Percentiles rank a stretch among this genome's conserved stretches.
phyloP scores from a whole-genome alignment of 108 stramenopile species.

The Cyclotella sp. region DNA sequence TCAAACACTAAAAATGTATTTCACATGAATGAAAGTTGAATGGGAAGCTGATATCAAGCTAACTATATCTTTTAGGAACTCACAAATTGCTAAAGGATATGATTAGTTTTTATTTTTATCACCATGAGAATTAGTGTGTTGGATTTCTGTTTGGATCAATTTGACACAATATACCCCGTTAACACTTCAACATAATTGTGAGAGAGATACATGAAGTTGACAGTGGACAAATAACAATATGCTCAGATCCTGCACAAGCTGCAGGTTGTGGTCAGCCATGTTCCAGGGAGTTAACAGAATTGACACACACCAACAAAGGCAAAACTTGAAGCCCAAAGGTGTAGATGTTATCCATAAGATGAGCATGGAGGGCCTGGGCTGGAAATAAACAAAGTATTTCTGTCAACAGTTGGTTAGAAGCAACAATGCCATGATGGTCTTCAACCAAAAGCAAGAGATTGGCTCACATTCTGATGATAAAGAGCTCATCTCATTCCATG shows the following conservation, averaged over 20 bases:
- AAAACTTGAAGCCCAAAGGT: slow-evolving; percentile 46
- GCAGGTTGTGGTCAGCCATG: slow-evolving; percentile 52
- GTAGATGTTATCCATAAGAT: slow-evolving; percentile 44
- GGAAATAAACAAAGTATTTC: slow-evolving; percentile 62
- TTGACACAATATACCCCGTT: slow-evolving; percentile 73
- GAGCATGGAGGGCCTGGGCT: slow-evolving; percentile 47
- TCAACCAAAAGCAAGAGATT: slow-evolving; percentile 67
- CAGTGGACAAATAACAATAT: slow-evolving; percentile 43
- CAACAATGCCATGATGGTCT: slow-evolving; percentile 82
- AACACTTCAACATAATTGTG: slow-evolving; percentile 84
- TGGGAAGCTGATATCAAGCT: no score
- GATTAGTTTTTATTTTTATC: no score
- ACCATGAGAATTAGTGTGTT: slow-evolving; percentile 65
- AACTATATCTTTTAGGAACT: no score
- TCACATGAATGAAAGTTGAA: no score
- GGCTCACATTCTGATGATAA: slow-evolving; percentile 37
- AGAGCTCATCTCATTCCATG: slow-evolving; percentile 27
- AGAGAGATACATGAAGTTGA: slow-evolving; percentile 81
- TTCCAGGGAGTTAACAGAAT: slow-evolving; percentile 26
- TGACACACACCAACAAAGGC: slow-evolving; percentile 37
- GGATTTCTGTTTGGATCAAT: slow-evolving; percentile 57
- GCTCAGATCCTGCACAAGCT: slow-evolving; percentile 24
- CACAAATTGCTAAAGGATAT: no score
- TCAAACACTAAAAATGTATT: no score
- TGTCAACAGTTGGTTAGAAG: slow-evolving; percentile 77